A percentile compares a stretch with the other conserved stretches of the same genome.
Evolutionary conservation across 2,329 filamentous ascomycete species (phyloP).

Genomic region (Paracamarosporium sp.): DNA sequence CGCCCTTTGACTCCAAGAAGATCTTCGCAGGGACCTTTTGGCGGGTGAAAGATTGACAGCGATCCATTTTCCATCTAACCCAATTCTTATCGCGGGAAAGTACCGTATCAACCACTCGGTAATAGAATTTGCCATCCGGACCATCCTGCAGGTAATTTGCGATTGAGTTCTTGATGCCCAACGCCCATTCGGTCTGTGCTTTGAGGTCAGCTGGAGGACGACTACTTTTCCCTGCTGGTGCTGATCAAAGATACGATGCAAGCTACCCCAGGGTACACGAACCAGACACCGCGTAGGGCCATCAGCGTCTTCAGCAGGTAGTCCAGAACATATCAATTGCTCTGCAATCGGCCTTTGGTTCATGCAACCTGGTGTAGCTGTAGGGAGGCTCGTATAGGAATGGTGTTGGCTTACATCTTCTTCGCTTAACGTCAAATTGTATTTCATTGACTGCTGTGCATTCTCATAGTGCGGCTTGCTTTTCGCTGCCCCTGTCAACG

Average conservation of each 20-base stretch:
- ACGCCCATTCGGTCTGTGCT: constrained; percentile 79
- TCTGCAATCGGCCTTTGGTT: not conserved
- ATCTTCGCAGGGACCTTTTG: constrained; percentile 72
- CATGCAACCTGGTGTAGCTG: not conserved
- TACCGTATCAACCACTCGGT: constrained; percentile 95
- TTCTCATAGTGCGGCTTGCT: constrained; percentile 74
- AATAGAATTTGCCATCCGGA: constrained; percentile 87
- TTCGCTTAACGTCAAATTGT: constrained; percentile 76
- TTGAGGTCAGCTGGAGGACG: constrained; percentile 42
- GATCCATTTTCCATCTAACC: constrained; percentile 98
- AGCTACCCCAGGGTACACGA: not conserved
- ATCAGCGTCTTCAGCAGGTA: constrained; percentile 10
- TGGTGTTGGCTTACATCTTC: constrained; percentile 73
- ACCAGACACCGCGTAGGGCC: not conserved
- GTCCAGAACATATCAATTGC: not conserved
- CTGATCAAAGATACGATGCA: constrained; percentile 14
- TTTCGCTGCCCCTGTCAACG: constrained; percentile 81
- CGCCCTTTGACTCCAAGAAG: constrained; percentile 72
- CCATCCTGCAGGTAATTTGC: constrained; percentile 83
- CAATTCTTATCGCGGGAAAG: constrained; percentile 97
- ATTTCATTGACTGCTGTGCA: constrained; percentile 87
- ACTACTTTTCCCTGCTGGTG: constrained; percentile 16
- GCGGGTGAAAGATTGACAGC: constrained; percentile 84
- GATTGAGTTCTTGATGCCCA: constrained; percentile 77
- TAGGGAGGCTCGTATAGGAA: not conserved